phyloP scores from a whole-genome alignment of 2,329 filamentous ascomycete genomes.

The Curvularia spicifera region DNA sequence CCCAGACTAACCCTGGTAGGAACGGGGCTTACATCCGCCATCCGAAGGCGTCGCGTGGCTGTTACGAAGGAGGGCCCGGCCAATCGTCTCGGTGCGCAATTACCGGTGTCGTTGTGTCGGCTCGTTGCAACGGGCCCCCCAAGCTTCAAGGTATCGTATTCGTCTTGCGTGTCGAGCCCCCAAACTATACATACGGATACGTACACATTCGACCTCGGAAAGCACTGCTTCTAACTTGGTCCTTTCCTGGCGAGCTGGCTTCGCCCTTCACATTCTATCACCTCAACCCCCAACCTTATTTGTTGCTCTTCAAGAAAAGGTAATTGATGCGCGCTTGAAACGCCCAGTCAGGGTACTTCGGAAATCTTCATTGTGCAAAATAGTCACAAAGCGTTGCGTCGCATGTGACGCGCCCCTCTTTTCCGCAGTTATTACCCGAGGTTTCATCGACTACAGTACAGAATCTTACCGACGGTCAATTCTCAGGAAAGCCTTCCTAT shows the following conservation, averaged over 20 bases:
- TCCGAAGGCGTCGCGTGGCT: slow-evolving; percentile 44
- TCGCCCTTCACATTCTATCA: background rate
- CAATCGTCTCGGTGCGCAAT: slow-evolving; percentile 29
- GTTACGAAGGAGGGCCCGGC: slow-evolving; percentile 25
- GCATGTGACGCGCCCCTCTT: slow-evolving; percentile 17
- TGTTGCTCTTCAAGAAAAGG: background rate
- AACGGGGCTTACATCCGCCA: slow-evolving; percentile 33
- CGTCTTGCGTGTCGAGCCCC: slow-evolving; percentile 3
- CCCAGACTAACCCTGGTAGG: slow-evolving; percentile 27
- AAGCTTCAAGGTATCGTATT: slow-evolving; percentile 6
- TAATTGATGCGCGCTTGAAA: background rate
- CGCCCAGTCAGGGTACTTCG: background rate
- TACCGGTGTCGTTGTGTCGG: slow-evolving; percentile 34
- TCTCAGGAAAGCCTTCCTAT: slow-evolving; percentile 20
- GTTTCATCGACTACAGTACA: slow-evolving; percentile 1
- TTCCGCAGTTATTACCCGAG: slow-evolving; percentile 12
- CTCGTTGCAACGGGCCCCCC: slow-evolving; percentile 15
- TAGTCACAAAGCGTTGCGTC: background rate
- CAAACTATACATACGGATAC: background rate
- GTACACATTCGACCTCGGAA: background rate
- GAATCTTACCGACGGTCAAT: slow-evolving; percentile 9
- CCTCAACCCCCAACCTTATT: background rate
- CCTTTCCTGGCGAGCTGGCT: background rate
- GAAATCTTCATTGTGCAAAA: background rate
- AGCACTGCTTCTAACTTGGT: background rate